Evolutionary conservation across 2,329 filamentous ascomycete species (phyloP).

Genomic region (Neurospora sp.): DNA sequence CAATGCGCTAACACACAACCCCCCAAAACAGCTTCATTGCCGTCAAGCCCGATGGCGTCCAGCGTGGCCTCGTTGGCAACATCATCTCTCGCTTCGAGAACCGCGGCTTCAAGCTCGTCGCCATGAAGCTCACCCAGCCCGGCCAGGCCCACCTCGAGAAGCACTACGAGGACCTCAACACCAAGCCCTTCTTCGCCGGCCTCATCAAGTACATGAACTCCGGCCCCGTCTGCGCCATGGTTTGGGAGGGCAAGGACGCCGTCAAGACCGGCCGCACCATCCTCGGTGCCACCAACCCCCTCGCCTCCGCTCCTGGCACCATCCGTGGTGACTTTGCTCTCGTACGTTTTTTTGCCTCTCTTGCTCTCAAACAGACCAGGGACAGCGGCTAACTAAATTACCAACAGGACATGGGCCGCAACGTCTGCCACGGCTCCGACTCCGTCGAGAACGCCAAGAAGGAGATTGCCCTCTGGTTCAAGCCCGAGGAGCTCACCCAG

Average conservation of each 20-base stretch:
- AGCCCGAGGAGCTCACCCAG: conserved; percentile 70
- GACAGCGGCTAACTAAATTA: conserved; percentile 22
- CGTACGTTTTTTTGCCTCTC: conserved; percentile 26
- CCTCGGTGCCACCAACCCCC: conserved; percentile 98
- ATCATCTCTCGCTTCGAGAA: conserved; percentile 98
- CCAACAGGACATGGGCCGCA: conserved; percentile 62
- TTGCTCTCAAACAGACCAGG: conserved; percentile 40
- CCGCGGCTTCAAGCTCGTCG: conserved; percentile 96
- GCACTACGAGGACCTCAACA: conserved; percentile 89
- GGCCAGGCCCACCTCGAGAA: conserved; percentile 93
- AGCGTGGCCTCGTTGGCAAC: conserved; percentile 95
- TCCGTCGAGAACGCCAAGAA: conserved; percentile 98
- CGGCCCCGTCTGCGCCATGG: conserved; percentile 97
- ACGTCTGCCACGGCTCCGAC: conserved; percentile 99
- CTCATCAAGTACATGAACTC: conserved; percentile 94
- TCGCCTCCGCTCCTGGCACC: conserved; percentile 88
- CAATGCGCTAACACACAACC: not conserved
- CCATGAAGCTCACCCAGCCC: conserved; percentile 89
- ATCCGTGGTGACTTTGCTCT: conserved; percentile 60
- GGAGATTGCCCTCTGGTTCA: conserved; percentile 99
- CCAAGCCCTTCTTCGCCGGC: conserved; percentile 94
- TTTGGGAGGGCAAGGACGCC: conserved; percentile 98
- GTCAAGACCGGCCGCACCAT: conserved; percentile 96
- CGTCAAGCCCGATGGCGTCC: conserved; percentile 99
- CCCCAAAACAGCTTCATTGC: conserved; percentile 80